Base-by-base conservation (phyloP, 768 basidiomycete species). In the Calvatia gigantea region DNA sequence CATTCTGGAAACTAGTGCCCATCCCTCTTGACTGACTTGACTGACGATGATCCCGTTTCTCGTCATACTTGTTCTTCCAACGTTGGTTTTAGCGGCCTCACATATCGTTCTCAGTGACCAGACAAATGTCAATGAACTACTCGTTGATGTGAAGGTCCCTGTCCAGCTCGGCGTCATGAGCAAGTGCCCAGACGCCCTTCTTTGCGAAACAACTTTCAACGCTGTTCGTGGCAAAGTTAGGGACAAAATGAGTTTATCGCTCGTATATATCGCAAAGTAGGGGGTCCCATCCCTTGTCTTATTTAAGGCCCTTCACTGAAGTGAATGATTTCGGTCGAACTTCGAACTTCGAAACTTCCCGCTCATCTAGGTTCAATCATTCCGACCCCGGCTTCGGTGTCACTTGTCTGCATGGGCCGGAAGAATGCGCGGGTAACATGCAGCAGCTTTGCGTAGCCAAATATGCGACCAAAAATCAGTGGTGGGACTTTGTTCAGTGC, bases 361-460 rank as follows among this genome's bases (percentile, higher is more conserved):
- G 57, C 49, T 17, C 44, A 19, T 48, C 31, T 61, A 92, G 90
- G 53, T 63, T 82, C 25, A 82, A 92, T 65, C 56, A 75, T n/a
- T 78, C 80, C 5, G 85, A 89, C 25, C 71, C 80, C n/a, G 73
- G 75, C 45, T 91, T 86, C 65, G 93, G 93, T n/a, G 82, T 89
- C 28, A 79, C 72, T 31, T 97, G 94, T 71, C 78, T 79, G 75
- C 94, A 96, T 65, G 94, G 93, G 15, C 72, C 73, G 4, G 69
- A 78, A 50, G 94, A 98, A 69, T 97, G 94, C 64, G 83, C 83
- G 12, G 94, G 91, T 39, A 94, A 96, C 71, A 83, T 93, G 15
- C 89, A 97, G 57, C 86, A 97, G 66, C 76, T 97, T 25, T 98
- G 95, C 68, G 87, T 79, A 28, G 75, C 79, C 52, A 83, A 84